Conservation (phyloP, 225 moss, liverwort and hornwort species). For the Rhytidiadelphus loreus region DNA sequence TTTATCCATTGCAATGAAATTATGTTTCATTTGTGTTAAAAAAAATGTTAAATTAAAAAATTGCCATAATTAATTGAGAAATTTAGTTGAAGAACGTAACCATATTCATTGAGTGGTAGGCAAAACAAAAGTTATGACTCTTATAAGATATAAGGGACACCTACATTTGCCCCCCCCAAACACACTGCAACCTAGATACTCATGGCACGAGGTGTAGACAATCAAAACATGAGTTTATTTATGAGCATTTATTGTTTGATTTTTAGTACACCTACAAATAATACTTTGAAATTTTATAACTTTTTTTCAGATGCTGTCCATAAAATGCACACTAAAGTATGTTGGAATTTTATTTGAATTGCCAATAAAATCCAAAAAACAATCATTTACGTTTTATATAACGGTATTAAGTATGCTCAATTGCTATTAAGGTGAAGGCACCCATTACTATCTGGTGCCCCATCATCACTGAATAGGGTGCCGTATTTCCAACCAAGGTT, state of each 20-base stretch:
- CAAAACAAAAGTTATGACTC: not conserved
- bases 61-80: not conserved
- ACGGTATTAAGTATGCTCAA: not conserved
- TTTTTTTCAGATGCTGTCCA: not conserved
- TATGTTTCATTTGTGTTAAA: too few species aligned
- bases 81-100: not conserved
- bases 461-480: too few species aligned
- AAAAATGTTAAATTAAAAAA: not conserved
- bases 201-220: not conserved
- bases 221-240: not conserved
- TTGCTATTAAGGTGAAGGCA: not conserved
- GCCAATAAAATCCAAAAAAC: not conserved
- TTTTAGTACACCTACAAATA: fast-evolving
- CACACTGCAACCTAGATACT: not conserved
- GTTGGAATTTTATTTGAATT: fast-evolving
- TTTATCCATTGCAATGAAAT: too few species aligned
- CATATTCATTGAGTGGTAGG: not conserved
- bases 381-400: not conserved
- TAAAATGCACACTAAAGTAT: not conserved
- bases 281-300: not conserved
- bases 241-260: too few species aligned
- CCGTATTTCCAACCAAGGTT: too few species aligned
- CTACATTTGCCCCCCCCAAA: not conserved
- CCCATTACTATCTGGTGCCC: too few species aligned
- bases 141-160: too few species aligned